Evolutionary conservation across 371 early-diverging fungal genomes (phyloP), one percentile per base, ranked within the genome.

Genomic region (Ecytonucleospora hepatopenaei): DNA sequence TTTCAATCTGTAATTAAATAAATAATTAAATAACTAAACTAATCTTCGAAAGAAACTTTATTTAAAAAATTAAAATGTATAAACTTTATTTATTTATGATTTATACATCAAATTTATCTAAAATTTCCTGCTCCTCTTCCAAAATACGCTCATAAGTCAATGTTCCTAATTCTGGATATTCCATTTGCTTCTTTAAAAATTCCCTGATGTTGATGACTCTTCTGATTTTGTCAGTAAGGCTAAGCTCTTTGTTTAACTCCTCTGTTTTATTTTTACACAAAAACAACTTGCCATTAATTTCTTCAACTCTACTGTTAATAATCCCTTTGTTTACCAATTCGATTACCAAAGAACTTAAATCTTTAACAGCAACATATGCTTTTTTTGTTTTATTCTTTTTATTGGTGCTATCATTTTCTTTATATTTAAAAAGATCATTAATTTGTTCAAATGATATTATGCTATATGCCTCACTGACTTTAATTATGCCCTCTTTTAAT

Each of bases 401-500:
- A n/a, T n/a, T n/a, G n/a, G n/a, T n/a, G n/a, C n/a, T n/a, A n/a
- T n/a, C n/a, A n/a, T n/a, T n/a, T n/a, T n/a, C n/a, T n/a, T n/a
- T n/a, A n/a, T n/a, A n/a, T n/a, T 40, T 51, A 4, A 71, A 30
- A 19, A 57, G 51, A 21, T 21, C 8, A 54, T 46, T 62, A 19
- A 72, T 60, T 27, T 72, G 68, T 16, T 48, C 59, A 30, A 34
- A 46, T 28, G 58, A 59, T 15, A 72, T 68, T 55, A 32, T 46
- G n/a, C 54, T 48, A 28, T 72, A 72, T 2, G 55, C 47, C n/a
- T 67, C n/a, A 32, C 55, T 58, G 26, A 68, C 58, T 34, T 46
- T 63, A 17, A 68, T 53, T 15, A 72, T 64, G 28, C 71, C 71
- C 40, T 72, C 72, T 58, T 72, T 68, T 1, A 72, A 55, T 1